phyloP scores from a whole-genome alignment of 2,329 filamentous ascomycete genomes.

The Hansfordia pulvinata region DNA sequence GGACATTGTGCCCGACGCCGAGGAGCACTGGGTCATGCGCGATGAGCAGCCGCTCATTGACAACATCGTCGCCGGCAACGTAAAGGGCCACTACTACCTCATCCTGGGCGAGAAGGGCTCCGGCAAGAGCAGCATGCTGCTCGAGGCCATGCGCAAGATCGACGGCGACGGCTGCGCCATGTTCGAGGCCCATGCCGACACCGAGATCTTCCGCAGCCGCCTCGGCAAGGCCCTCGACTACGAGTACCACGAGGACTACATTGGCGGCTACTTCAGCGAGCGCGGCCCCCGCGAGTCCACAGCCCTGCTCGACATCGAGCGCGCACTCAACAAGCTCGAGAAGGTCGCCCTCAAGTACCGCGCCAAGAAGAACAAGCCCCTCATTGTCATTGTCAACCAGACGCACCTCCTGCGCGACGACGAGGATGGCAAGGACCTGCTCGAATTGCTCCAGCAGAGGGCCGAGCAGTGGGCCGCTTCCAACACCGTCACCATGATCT shows the following conservation, averaged over 20 bases:
- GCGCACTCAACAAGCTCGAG: conserved; percentile 94
- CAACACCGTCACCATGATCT: conserved; percentile 79
- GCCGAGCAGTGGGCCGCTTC: conserved; percentile 94
- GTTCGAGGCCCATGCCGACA: conserved; percentile 90
- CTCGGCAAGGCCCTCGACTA: conserved; percentile 91
- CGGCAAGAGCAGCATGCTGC: conserved; percentile 89
- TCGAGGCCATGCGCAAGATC: conserved; percentile 89
- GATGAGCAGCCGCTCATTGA: conserved; percentile 75
- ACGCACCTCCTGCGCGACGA: conserved; percentile 85
- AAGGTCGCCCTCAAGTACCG: conserved; percentile 76
- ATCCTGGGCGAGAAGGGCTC: conserved; percentile 92
- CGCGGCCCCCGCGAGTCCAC: conserved; percentile 84
- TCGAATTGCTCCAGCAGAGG: conserved; percentile 89
- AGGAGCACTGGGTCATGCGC: conserved; percentile 70
- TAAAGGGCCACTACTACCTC: conserved; percentile 76
- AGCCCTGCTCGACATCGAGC: conserved; percentile 85
- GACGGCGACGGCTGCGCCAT: conserved; percentile 83
- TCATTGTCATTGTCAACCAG: conserved; percentile 91
- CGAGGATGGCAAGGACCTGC: conserved; percentile 80
- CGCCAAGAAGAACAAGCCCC: conserved; percentile 45
- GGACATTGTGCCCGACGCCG: conserved; percentile 32
- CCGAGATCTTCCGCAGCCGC: conserved; percentile 87
- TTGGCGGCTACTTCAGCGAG: conserved; percentile 91
- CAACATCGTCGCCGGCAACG: conserved; percentile 61
- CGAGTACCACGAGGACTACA: conserved; percentile 96